Percentiles rank a stretch among this genome's conserved stretches.
phyloP scores from a whole-genome alignment of 2,329 filamentous ascomycete species.

The Nothomitra cinnamomea region DNA sequence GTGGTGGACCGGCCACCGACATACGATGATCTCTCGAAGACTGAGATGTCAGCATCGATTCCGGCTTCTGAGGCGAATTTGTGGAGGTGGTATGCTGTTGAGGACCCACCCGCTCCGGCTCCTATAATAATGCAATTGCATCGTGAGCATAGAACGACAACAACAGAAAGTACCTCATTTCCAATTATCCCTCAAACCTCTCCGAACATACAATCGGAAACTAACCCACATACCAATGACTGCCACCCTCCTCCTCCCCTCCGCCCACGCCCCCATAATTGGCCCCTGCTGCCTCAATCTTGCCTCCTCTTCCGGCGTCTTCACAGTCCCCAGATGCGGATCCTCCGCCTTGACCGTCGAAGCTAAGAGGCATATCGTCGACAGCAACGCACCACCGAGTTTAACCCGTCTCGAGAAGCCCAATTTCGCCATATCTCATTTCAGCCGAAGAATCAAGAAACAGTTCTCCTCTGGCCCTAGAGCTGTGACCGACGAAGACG shows the following conservation, averaged over 20 bases:
- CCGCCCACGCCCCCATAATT: background rate
- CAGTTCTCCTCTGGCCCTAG: too few relatives aligned
- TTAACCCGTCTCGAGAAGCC: too few relatives aligned
- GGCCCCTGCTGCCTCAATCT: background rate
- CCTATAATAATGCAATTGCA: slow-evolving; percentile 35
- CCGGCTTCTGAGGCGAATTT: slow-evolving; percentile 46
- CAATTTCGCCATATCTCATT: too few relatives aligned
- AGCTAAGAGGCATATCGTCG: background rate
- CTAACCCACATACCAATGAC: background rate
- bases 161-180: background rate
- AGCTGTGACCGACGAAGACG: too few relatives aligned
- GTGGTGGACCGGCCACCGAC: slow-evolving; percentile 81
- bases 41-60: slow-evolving; percentile 58
- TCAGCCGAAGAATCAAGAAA: too few relatives aligned
- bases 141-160: background rate
- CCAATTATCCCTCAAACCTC: background rate
- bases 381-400: too few relatives aligned
- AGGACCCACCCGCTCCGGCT: slow-evolving; percentile 76
- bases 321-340: background rate
- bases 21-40: slow-evolving; percentile 65
- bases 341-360: background rate
- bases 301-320: background rate
- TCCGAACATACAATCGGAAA: background rate
- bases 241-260: background rate
- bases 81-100: slow-evolving; percentile 66